Evolutionary conservation across 129 eudicot genomes (phyloP), one percentile per base, ranked within the genome.

Genomic region (Calendula officinalis): DNA sequence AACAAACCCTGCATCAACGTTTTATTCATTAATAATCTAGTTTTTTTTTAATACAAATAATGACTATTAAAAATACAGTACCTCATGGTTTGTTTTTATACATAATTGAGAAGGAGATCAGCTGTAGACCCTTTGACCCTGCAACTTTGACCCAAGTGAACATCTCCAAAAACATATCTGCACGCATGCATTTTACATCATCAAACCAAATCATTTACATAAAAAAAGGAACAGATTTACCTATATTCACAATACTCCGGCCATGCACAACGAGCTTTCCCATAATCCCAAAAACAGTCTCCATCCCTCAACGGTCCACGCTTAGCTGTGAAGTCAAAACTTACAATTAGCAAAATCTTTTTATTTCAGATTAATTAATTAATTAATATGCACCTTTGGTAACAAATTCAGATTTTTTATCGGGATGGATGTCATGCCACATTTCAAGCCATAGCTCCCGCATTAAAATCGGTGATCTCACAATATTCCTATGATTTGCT

Each of bases 371-470:
- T 59, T 7, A 44, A 60, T n/a, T n/a, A n/a, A n/a, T n/a, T 55
- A 73, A 14, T 17, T 42, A 51, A 55, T 62, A 72, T 13, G 62
- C 13, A 17, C 97, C 95, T 82, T 90, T 90, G 14, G 95, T 86
- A 61, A 90, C 97, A 80, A 90, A 90, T 34, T 90, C 80, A 27
- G 85, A 73, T 69, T 72, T 82, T 70, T 83, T 89, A 69, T 87
- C 86, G 0, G 98, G 96, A 76, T 91, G 98, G 68, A 76, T 87
- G 74, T 91, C 98, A 76, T 91, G 95, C 96, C 98, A 91, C 88
- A 87, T 84, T 83, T 91, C 98, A 57, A 91, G 98, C 98, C 98
- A 87, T 59, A 91, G 76, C 76, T 91, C 98, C 72, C 98, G 84
- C 96, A 91, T 91, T n/a, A 91, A 75, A 57, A 75, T 88, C 67